These are phyloP conservation scores for Talaromyces borbonicus DNA, from an alignment of 495 filamentous ascomycete genomes.

Conservation along the genomic window DNA sequence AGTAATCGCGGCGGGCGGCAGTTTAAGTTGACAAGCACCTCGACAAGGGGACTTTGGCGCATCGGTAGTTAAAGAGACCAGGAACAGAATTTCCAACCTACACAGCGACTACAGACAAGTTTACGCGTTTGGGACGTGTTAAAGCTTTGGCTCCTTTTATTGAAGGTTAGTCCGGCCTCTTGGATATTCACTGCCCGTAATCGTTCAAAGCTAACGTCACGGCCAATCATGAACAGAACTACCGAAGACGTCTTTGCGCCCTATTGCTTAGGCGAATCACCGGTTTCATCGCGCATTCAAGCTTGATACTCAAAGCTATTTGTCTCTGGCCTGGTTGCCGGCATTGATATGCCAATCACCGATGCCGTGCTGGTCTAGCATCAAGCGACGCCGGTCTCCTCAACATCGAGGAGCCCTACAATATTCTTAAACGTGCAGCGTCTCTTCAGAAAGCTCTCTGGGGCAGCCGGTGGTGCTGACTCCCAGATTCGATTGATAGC, in stretches of 20 bases:
- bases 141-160: too few species aligned
- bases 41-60: conserved; percentile 31
- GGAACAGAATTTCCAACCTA: conserved; percentile 11
- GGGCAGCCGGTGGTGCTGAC: not conserved
- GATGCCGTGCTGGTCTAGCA: conserved; percentile 6
- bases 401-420: conserved; percentile 4
- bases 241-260: conserved; percentile 1
- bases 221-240: not conserved
- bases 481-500: conserved; percentile 22
- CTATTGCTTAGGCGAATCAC: too few species aligned
- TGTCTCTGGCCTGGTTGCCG: not conserved
- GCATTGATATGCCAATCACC: conserved; percentile 4
- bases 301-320: not conserved
- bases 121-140: conserved; percentile 27
- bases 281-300: not conserved
- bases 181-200: too few species aligned
- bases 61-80: conserved; percentile 23
- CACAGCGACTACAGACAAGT: conserved; percentile 17
- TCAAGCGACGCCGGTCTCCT: conserved; percentile 6
- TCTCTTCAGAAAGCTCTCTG: not conserved
- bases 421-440: not conserved
- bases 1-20: too few species aligned
- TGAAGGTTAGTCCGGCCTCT: too few species aligned
- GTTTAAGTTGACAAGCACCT: too few species aligned
- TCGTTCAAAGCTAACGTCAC: conserved; percentile 7